Percentiles rank a stretch among this genome's conserved stretches.
Conservation (phyloP, 768 basidiomycete genomes). For the Trametopsis cervina region DNA sequence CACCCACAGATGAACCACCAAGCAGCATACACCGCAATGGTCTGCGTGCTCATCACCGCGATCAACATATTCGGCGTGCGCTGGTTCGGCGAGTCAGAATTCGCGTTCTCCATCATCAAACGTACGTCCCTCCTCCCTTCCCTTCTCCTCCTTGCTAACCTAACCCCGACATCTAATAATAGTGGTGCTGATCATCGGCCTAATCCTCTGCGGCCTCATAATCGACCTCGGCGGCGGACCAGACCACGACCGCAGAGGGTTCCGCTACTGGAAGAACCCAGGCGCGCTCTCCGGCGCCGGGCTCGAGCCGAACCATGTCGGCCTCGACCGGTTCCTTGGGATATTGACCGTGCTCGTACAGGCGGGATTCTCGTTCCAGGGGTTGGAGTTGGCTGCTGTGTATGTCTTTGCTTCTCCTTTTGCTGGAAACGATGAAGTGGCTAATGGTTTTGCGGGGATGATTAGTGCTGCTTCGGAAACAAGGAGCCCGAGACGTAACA, state of each 20-base stretch:
- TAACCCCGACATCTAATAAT: too few species aligned
- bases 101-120: constrained; percentile 60
- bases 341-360: constrained; percentile 38
- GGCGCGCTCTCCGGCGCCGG: constrained; percentile 39
- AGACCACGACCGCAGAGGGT: constrained; percentile 55
- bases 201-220: constrained; percentile 56
- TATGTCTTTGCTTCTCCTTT: constrained; percentile 33
- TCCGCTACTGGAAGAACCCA: constrained; percentile 68
- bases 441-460: neutral
- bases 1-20: constrained; percentile 37
- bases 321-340: constrained; percentile 36
- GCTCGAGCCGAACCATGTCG: constrained; percentile 24
- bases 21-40: constrained; percentile 49
- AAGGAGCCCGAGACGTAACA: constrained; percentile 70
- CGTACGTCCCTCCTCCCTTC: constrained; percentile 28
- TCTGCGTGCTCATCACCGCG: constrained; percentile 48
- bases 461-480: constrained; percentile 74
- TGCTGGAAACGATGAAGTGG: neutral
- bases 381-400: constrained; percentile 66
- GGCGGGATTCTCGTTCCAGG: constrained; percentile 68
- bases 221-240: constrained; percentile 80
- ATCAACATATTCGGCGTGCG: constrained; percentile 71
- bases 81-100: constrained; percentile 71
- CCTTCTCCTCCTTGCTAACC: constrained; percentile 10
- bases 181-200: constrained; percentile 56